A percentile compares a stretch with the other conserved stretches of the same genome.
Conservation (phyloP, 1,284 basidiomycete species). For the Rhodofomes roseus region DNA sequence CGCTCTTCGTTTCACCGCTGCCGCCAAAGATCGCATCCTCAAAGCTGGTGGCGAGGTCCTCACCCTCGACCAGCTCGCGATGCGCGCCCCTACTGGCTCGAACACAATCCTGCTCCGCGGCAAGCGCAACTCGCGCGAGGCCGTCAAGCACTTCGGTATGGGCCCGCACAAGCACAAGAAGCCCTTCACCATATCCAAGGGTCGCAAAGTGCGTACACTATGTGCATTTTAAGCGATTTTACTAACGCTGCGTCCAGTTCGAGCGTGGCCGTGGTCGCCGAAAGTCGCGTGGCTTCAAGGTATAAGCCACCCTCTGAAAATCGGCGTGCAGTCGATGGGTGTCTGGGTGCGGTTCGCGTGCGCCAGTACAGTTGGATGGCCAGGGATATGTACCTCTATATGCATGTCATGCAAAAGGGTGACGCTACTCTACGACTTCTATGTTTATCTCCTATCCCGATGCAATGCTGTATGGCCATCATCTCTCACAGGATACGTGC, state of each 20-base stretch:
- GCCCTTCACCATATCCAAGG: slow-evolving; percentile 91
- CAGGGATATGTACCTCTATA: slow-evolving; percentile 16
- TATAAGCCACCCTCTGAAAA: slow-evolving; percentile 45
- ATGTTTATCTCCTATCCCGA: slow-evolving; percentile 18
- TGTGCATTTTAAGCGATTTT: neutral
- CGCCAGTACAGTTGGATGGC: slow-evolving; percentile 19
- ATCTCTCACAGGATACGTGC: slow-evolving; percentile 13
- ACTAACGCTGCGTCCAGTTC: slow-evolving; percentile 44
- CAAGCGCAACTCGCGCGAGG: slow-evolving; percentile 90
- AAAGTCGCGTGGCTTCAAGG: slow-evolving; percentile 90
- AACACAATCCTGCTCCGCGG: slow-evolving; percentile 95
- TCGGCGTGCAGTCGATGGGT: slow-evolving; percentile 22
- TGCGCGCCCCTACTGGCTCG: slow-evolving; percentile 90
- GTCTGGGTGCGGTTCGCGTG: slow-evolving; percentile 13
- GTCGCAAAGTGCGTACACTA: slow-evolving; percentile 71
- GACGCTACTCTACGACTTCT: slow-evolving; percentile 16
- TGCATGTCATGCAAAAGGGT: slow-evolving; percentile 20
- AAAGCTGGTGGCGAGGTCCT: slow-evolving; percentile 94
- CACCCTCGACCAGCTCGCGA: slow-evolving; percentile 96
- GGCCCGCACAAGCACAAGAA: slow-evolving; percentile 92
- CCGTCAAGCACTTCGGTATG: slow-evolving; percentile 97
- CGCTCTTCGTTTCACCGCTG: slow-evolving; percentile 92
- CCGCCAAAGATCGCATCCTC: slow-evolving; percentile 92
- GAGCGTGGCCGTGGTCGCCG: slow-evolving; percentile 90
- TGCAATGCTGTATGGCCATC: slow-evolving; percentile 20